phyloP scores from a whole-genome alignment of 2,329 filamentous ascomycete genomes.

The Exophiala viscosa region DNA sequence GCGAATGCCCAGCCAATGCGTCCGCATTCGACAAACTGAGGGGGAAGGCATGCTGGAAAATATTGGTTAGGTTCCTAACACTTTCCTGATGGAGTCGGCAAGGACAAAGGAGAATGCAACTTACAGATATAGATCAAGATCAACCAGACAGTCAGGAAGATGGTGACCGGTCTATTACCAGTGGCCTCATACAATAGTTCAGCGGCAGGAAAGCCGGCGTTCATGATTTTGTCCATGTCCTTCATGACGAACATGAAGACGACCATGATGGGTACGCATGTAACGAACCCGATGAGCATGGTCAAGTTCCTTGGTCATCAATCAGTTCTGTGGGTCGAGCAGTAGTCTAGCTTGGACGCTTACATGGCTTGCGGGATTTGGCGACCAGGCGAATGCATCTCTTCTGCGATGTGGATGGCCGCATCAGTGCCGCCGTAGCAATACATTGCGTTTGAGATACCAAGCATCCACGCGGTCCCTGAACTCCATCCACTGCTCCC shows the following conservation, averaged over 20 bases:
- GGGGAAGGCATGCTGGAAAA: not conserved
- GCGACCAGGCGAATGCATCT: not conserved
- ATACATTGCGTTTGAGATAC: not conserved
- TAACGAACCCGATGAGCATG: conserved; percentile 45
- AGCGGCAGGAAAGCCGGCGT: not conserved
- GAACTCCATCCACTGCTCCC: not conserved
- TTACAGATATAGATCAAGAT: conserved; percentile 44
- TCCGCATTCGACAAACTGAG: not conserved
- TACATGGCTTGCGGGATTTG: not conserved
- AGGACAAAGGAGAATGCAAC: no score
- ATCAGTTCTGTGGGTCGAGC: no score
- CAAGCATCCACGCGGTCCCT: not conserved
- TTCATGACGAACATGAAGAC: conserved; percentile 3
- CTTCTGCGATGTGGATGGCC: not conserved
- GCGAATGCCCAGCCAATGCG: conserved; percentile 7
- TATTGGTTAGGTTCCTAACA: not conserved
- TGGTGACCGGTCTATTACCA: conserved; percentile 36
- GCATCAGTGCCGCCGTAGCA: not conserved
- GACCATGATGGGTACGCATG: not conserved
- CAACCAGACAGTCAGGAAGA: conserved; percentile 45
- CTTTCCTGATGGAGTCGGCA: not conserved
- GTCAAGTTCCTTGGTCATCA: no score
- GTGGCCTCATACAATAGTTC: conserved; percentile 2
- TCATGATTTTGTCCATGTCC: conserved; percentile 1
- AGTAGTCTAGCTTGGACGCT: no score